These are phyloP conservation scores for Solanum lignicaule DNA, from an alignment of 257 asterid species.

Conservation along the genomic window DNA sequence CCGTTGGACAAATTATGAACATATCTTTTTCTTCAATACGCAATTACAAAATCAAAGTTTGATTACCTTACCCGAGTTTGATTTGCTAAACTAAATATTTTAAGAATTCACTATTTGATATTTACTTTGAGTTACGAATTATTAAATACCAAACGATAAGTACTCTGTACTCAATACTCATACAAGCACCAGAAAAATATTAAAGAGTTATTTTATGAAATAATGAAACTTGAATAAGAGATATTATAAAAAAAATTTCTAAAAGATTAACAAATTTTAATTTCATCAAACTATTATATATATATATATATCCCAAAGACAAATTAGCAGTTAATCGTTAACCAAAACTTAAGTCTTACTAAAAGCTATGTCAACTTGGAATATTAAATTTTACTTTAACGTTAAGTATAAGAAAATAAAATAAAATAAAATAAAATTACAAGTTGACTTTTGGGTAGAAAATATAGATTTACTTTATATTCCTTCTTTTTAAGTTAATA, in stretches of 20 bases:
- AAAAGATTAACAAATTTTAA: too few relatives aligned
- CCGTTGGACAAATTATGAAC: background rate
- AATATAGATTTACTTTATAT: background rate
- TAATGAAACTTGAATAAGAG: background rate
- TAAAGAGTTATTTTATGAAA: background rate
- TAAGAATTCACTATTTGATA: too few relatives aligned
- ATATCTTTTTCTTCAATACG: background rate
- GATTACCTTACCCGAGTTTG: background rate
- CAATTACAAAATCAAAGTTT: too few relatives aligned
- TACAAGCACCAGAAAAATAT: too few relatives aligned
- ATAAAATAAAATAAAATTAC: background rate
- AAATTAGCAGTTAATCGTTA: too few relatives aligned
- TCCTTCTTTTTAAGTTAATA: background rate
- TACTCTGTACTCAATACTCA: background rate
- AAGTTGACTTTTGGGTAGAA: background rate
- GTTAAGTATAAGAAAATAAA: background rate
- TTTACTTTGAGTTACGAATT: too few relatives aligned
- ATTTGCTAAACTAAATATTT: too few relatives aligned
- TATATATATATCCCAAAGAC: too few relatives aligned
- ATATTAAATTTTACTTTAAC: background rate
- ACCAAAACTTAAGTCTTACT: too few relatives aligned
- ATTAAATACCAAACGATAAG: rapidly evolving
- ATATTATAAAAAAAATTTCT: too few relatives aligned
- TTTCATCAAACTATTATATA: too few relatives aligned
- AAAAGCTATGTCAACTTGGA: background rate